Percentiles rank a stretch among this genome's conserved stretches.
phyloP scores from a whole-genome alignment of 2,329 filamentous ascomycete species.

The Nothopassalora personata region DNA sequence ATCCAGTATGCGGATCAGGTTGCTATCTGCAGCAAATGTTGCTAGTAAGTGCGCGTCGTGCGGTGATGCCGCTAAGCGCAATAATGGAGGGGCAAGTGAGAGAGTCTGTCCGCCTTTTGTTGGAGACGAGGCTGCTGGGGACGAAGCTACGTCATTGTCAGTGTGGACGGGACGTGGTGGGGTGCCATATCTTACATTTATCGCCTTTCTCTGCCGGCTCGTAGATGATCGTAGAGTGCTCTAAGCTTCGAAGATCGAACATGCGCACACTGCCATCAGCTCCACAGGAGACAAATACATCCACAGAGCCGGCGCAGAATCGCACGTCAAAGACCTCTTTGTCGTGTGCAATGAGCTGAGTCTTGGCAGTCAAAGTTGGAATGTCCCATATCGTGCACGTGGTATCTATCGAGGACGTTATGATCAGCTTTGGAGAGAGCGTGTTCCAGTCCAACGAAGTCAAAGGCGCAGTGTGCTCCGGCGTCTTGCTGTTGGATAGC shows the following conservation, averaged over 20 bases:
- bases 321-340: slow-evolving; percentile 98
- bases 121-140: slow-evolving; percentile 59
- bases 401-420: slow-evolving; percentile 97
- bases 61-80: slow-evolving; percentile 81
- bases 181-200: slow-evolving; percentile 34
- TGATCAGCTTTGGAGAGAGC: slow-evolving; percentile 92
- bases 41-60: slow-evolving; percentile 93
- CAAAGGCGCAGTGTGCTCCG: slow-evolving; percentile 92
- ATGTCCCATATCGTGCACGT: slow-evolving; percentile 99
- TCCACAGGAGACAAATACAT: slow-evolving; percentile 96
- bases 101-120: slow-evolving; percentile 67
- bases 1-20: slow-evolving; percentile 87
- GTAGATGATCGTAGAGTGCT: slow-evolving; percentile 98
- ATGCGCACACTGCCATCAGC: slow-evolving; percentile 97
- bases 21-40: slow-evolving; percentile 94
- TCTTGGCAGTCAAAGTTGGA: slow-evolving; percentile 93
- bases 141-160: slow-evolving; percentile 28
- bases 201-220: slow-evolving; percentile 84
- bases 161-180: background rate
- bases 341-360: slow-evolving; percentile 95
- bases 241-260: slow-evolving; percentile 93
- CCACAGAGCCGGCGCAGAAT: slow-evolving; percentile 97
- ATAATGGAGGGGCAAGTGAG: slow-evolving; percentile 57
- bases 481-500: slow-evolving; percentile 95
- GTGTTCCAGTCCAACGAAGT: slow-evolving; percentile 98